Conservation (phyloP, 2,329 filamentous ascomycete genomes). For the Cadophora sp. region DNA sequence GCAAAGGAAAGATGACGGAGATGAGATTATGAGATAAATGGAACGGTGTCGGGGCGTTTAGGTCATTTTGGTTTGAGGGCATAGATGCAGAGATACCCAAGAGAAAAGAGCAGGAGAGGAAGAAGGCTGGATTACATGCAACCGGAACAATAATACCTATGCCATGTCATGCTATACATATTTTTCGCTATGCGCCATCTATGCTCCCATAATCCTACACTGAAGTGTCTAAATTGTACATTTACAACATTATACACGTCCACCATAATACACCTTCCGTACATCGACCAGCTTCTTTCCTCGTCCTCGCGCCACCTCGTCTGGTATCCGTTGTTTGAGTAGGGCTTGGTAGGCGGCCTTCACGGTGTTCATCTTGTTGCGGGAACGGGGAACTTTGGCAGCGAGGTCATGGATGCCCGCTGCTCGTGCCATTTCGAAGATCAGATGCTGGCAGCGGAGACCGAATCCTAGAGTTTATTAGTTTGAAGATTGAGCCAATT, state of each 20-base stretch:
- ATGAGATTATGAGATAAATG: background rate
- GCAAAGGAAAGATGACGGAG: background rate
- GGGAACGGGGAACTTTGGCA: slow-evolving; percentile 80
- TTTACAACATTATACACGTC: slow-evolving; percentile 48
- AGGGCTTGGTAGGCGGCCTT: slow-evolving; percentile 89
- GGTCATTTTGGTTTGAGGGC: slow-evolving; percentile 9
- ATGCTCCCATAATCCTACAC: slow-evolving; percentile 56
- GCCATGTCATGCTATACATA: slow-evolving; percentile 34
- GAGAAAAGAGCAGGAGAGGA: slow-evolving; percentile 10
- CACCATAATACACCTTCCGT: slow-evolving; percentile 95
- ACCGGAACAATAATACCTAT: slow-evolving; percentile 19
- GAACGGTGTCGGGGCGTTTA: slow-evolving; percentile 29
- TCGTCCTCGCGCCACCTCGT: slow-evolving; percentile 85
- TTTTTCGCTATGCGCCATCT: slow-evolving; percentile 13
- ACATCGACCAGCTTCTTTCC: slow-evolving; percentile 97
- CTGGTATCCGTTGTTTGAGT: slow-evolving; percentile 82
- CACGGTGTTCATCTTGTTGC: slow-evolving; percentile 98
- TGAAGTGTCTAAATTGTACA: slow-evolving; percentile 38
- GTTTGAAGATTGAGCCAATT: background rate
- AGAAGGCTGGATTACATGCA: slow-evolving; percentile 23
- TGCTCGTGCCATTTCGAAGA: slow-evolving; percentile 92
- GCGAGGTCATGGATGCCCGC: slow-evolving; percentile 88
- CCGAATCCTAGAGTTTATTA: slow-evolving; percentile 74
- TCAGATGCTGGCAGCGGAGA: slow-evolving; percentile 86
- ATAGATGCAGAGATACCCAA: slow-evolving; percentile 32